phyloP scores from a whole-genome alignment of 805 yeast genomes.

The Hanseniaspora vineae region DNA sequence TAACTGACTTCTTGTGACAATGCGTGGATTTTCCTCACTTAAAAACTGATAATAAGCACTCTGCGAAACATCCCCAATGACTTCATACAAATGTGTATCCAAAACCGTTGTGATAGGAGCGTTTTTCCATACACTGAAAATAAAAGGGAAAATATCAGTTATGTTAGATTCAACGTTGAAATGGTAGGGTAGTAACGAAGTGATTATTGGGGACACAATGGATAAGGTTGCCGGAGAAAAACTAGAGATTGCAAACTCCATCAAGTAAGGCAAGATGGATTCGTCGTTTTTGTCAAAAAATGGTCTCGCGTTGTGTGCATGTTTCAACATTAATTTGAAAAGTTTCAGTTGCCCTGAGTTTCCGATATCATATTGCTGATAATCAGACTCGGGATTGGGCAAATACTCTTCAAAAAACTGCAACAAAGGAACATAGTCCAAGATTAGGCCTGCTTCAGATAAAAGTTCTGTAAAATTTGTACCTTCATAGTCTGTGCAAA shows the following conservation, averaged over 20 bases:
- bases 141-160: conserved; percentile 46
- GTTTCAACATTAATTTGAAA: conserved; percentile 33
- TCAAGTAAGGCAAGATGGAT: conserved; percentile 31
- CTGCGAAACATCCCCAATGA: conserved; percentile 50
- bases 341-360: conserved; percentile 32
- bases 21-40: conserved; percentile 17
- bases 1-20: conserved; percentile 17
- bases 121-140: conserved; percentile 64
- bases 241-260: conserved; percentile 37
- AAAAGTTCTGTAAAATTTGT: conserved; percentile 22
- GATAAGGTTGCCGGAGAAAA: conserved; percentile 43
- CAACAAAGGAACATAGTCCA: conserved; percentile 26
- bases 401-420: conserved; percentile 24
- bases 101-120: conserved; percentile 34
- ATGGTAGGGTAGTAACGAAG: conserved; percentile 38
- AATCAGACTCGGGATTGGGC: conserved; percentile 36
- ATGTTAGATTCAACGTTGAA: conserved; percentile 27
- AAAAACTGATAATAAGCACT: conserved; percentile 25
- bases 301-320: conserved; percentile 40
- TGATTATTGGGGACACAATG: conserved; percentile 37
- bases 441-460: conserved; percentile 16
- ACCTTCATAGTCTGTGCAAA: conserved; percentile 26
- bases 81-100: conserved; percentile 52
- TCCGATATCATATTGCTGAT: conserved; percentile 25
- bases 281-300: conserved; percentile 37